Evolutionary conservation across 768 basidiomycete genomes (phyloP), one percentile per base, ranked within the genome.

Genomic region (Leccinum aurantiacum): DNA sequence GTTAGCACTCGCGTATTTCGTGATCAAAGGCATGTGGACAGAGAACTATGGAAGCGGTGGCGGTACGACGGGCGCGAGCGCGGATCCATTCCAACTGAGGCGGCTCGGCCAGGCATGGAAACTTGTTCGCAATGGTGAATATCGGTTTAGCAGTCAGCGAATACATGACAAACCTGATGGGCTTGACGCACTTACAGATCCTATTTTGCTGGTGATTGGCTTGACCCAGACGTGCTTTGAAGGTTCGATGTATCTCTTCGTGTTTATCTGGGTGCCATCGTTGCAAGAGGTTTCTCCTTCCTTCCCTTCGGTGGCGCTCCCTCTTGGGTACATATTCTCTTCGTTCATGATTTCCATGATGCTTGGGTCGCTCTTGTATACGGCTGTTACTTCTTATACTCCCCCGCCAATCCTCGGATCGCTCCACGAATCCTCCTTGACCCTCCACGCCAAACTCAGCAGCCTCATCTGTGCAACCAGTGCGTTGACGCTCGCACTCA

Each of bases 211-310:
- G 61, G 81, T 82, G 25, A 80, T 91, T 22, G 88, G 89, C 33
- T 73, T 91, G 56, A 85, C 85, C 0, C 89, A 91, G 72, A 91
- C 90, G 1, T 89, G 87, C 72, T 91, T 91, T 68, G 89, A 91
- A 69, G 90, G 90, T 3, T 89, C 87, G 6, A 90, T 91, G 89
- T 91, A 91, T 73, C 81, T 91, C 61, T 91, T 91, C 73, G 90
- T 91, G 63, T 91, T 90, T 76, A 77, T 88, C 62, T 91, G 90
- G 90, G 90, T 91, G 0, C 89, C 90, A 1, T 80, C 84, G 2
- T 76, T 91, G 15, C 88, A 91, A 73, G 86, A 90, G 68, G 75
- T 75, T 22, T 79, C 85, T n/a, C 48, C 63, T 13, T 68, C 70
- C 17, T 73, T 67, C 60, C 67, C 77, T 10, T 61, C 73, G 11